phyloP scores from a whole-genome alignment of 257 asterid genomes.

The Nyctanthes arbortristis region DNA sequence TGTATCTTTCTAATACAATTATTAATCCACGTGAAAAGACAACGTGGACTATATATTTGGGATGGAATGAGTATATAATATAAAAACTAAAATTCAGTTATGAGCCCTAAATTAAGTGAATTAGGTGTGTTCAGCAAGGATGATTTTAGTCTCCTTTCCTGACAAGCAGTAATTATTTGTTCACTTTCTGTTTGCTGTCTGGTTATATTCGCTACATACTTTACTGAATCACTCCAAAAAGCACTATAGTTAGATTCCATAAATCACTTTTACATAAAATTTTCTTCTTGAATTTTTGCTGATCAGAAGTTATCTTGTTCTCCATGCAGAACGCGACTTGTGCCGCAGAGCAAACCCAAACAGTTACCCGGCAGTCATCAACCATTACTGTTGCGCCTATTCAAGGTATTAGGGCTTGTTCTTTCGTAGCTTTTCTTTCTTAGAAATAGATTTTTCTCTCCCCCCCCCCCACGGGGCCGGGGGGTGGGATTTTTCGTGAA shows the following conservation, averaged over 20 bases:
- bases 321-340: conserved; percentile 75
- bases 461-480: background rate
- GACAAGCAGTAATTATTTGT: background rate
- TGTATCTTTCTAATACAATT: too few relatives aligned
- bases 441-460: conserved; percentile 12
- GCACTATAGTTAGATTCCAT: background rate
- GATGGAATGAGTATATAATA: too few relatives aligned
- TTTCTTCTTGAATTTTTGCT: background rate
- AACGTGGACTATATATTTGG: too few relatives aligned
- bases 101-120: background rate
- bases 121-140: background rate
- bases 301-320: background rate
- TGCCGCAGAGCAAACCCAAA: conserved; percentile 81
- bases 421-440: too few relatives aligned
- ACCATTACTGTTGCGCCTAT: conserved; percentile 86
- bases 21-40: too few relatives aligned
- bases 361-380: conserved; percentile 81
- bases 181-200: background rate
- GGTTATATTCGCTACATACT: background rate
- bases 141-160: background rate
- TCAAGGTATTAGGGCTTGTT: conserved; percentile 79
- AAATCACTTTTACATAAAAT: background rate
- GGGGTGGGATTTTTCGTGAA: background rate
- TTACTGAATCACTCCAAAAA: background rate
- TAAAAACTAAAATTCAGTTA: too few relatives aligned